Base-by-base conservation (phyloP, 805 yeast species). In the Schwanniomyces sp. region DNA sequence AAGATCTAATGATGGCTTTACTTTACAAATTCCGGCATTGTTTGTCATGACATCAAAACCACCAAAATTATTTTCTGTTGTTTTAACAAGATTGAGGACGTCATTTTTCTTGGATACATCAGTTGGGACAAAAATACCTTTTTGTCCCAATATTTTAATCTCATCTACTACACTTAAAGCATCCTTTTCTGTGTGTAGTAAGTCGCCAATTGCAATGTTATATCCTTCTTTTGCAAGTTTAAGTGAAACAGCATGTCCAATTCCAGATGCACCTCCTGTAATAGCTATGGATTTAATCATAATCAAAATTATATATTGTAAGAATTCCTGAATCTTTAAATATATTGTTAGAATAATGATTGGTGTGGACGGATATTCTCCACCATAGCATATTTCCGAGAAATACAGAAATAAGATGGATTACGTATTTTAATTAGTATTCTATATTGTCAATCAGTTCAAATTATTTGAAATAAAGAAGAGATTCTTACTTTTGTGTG, bases 161-260 rank as follows among this genome's bases (percentile, higher is more conserved):
- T 29, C 27, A 24, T 36, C 14, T 18, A 36, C n/a, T 1, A 25
- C 34, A 12, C 34, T 17, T 10, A 16, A 21, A 6, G 40, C 40
- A 10, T 12, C 27, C 17, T 21, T 30, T 21, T 27, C 29, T 4
- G 43, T 38, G 12, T 36, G 18, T 32, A 34, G 7, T 27, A 27
- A 30, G 17, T 32, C 21, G 11, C 34, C 34, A 7, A 41, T 24
- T 6, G 30, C 38, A 12, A 41, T 26, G 14, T 29, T 32, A 6
- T 76, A 72, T 8, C 81, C 81, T 25, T 79, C 79, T 44, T 73
- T 71, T 1, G 81, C 82, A 26, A 78, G 63, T 14, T 75, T 82
- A 21, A 66, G 56, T 16, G 79, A 79, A 40, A 80, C 74, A 40
- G 74, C 74, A 25, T 69, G 71, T 3, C 84, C 85, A 48, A 80